phyloP scores from a whole-genome alignment of 371 early-diverging fungal genomes.

The Choanephora cucurbitarum region DNA sequence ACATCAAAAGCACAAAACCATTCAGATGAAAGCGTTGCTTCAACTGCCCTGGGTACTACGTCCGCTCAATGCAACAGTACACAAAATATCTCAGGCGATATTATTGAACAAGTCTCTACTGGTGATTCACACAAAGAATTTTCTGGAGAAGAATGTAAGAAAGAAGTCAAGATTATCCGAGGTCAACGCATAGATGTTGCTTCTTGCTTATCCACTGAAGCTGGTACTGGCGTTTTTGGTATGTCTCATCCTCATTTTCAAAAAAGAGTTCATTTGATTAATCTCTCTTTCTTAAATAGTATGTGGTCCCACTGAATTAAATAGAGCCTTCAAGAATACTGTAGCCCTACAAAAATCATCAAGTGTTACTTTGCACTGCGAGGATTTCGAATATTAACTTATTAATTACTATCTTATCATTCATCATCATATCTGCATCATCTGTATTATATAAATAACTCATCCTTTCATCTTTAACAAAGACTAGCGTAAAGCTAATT shows the following conservation, averaged over 20 bases:
- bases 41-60: not conserved
- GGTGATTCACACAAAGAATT: not conserved
- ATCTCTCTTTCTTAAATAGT: slow-evolving; percentile 24
- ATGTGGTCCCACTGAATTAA: slow-evolving; percentile 44
- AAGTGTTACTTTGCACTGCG: slow-evolving; percentile 32
- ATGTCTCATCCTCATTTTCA: slow-evolving; percentile 6
- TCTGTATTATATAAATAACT: no score
- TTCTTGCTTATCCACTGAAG: slow-evolving; percentile 8
- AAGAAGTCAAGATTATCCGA: not conserved
- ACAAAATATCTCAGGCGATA: not conserved
- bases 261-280: not conserved
- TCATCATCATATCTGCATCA: not conserved
- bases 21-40: not conserved
- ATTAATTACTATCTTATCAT: no score
- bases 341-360: slow-evolving; percentile 24
- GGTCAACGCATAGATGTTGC: slow-evolving; percentile 15
- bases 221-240: slow-evolving; percentile 38
- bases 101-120: not conserved
- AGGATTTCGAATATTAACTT: slow-evolving; percentile 42
- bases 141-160: not conserved
- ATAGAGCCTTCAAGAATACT: slow-evolving; percentile 34
- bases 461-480: no score
- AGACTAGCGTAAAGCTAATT: not conserved
- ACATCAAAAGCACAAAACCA: slow-evolving; percentile 9
- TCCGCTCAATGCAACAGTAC: not conserved